A percentile compares a stretch with the other conserved stretches of the same genome.
Conservation (phyloP, 2,329 filamentous ascomycete genomes). For the Amesomyces nigricolor region DNA sequence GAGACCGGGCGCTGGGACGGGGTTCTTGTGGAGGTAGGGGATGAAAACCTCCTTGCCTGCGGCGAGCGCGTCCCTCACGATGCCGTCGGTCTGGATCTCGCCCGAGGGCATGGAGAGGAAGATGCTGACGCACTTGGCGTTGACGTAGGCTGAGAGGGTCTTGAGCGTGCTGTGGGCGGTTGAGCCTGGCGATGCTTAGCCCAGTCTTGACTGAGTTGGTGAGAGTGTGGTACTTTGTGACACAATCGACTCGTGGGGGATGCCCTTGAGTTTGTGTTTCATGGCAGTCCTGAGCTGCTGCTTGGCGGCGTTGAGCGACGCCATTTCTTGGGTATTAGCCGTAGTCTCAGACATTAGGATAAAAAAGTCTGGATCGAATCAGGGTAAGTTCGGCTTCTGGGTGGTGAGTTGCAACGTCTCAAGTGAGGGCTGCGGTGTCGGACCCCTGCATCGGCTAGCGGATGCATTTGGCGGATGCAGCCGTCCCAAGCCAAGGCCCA, state of each 20-base stretch:
- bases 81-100: slow-evolving; percentile 77
- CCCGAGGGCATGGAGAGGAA: slow-evolving; percentile 89
- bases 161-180: slow-evolving; percentile 60
- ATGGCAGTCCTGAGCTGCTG: slow-evolving; percentile 67
- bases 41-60: slow-evolving; percentile 83
- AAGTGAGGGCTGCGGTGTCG: neutral
- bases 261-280: slow-evolving; percentile 56
- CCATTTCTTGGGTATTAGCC: slow-evolving; percentile 37
- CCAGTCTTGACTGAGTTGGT: neutral
- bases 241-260: slow-evolving; percentile 57
- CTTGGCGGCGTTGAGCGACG: slow-evolving; percentile 62
- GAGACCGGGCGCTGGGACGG: slow-evolving; percentile 41
- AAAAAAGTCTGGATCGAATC: neutral
- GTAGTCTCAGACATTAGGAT: slow-evolving; percentile 10
- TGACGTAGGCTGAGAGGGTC: slow-evolving; percentile 65
- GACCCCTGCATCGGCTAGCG: neutral
- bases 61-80: slow-evolving; percentile 74
- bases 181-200: slow-evolving; percentile 47
- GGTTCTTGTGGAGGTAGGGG: slow-evolving; percentile 72
- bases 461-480: neutral
- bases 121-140: slow-evolving; percentile 71
- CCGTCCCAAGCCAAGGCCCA: neutral
- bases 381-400: neutral
- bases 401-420: neutral
- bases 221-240: slow-evolving; percentile 59